Conservation (phyloP, 345 rosid genomes). For the Brassica rapa region DNA sequence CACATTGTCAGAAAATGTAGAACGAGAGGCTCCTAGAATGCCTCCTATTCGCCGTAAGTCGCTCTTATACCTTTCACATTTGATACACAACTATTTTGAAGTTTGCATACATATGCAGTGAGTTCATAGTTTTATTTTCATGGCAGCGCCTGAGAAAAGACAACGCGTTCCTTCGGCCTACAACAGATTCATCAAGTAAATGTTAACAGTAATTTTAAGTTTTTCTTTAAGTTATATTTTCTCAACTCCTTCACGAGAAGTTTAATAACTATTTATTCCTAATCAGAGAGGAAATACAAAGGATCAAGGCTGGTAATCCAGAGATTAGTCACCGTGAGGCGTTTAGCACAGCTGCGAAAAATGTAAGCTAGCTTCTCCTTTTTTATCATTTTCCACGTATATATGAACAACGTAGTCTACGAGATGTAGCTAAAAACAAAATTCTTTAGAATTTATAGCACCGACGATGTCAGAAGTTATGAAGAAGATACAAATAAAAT, state of each 20-base stretch:
- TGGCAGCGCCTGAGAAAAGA: constrained; percentile 93
- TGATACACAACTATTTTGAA: not conserved
- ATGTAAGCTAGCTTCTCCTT: constrained; percentile 52
- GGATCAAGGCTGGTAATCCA: constrained; percentile 94
- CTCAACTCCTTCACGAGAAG: not conserved
- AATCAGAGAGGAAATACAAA: constrained; percentile 94
- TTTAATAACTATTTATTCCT: not conserved
- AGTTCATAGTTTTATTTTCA: not conserved
- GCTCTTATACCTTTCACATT: not conserved
- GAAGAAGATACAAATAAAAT: constrained; percentile 1
- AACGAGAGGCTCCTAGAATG: constrained; percentile 62
- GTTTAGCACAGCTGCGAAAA: constrained; percentile 96
- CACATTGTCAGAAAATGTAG: constrained; percentile 51
- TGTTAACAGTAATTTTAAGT: not conserved
- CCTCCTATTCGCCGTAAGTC: constrained; percentile 81
- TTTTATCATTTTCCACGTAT: not conserved
- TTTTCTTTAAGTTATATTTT: not conserved
- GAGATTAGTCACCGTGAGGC: constrained; percentile 97
- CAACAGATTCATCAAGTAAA: constrained; percentile 91
- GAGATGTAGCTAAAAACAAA: not conserved
- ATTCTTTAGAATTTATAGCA: not conserved
- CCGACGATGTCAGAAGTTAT: constrained; percentile 10
- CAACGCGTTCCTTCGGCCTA: constrained; percentile 99
- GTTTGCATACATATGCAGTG: not conserved
- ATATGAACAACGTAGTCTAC: not conserved